Percentiles rank a stretch among this genome's conserved stretches.
Evolutionary conservation across 768 basidiomycete species (phyloP).

Genomic region (Lyophyllum semitale): DNA sequence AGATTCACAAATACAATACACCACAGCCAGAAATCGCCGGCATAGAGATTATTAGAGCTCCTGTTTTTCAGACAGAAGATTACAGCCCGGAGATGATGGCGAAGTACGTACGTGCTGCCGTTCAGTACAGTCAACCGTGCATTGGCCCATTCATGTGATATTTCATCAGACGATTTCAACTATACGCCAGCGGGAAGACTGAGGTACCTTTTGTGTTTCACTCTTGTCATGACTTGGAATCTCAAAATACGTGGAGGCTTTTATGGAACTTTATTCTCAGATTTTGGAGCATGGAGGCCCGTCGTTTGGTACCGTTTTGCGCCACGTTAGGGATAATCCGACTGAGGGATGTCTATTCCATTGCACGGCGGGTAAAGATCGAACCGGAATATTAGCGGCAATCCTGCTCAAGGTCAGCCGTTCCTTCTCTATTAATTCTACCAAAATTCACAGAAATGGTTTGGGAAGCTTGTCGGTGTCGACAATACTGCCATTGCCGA

Average conservation of each 20-base stretch:
- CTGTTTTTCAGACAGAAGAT: slow-evolving; percentile 73
- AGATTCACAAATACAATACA: slow-evolving; percentile 72
- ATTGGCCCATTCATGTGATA: slow-evolving; percentile 24
- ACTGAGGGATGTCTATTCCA: slow-evolving; percentile 69
- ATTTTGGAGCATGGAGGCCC: slow-evolving; percentile 73
- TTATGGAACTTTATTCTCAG: slow-evolving; percentile 80
- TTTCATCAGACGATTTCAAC: slow-evolving; percentile 56
- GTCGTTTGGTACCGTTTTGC: slow-evolving; percentile 70
- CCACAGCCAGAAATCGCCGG: slow-evolving; percentile 67
- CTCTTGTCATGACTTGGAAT: neutral
- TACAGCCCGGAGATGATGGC: slow-evolving; percentile 86
- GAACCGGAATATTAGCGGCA: slow-evolving; percentile 77
- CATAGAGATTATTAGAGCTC: slow-evolving; percentile 58
- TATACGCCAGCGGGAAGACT: slow-evolving; percentile 80
- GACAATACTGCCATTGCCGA: slow-evolving; percentile 62
- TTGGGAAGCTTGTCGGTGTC: slow-evolving; percentile 68
- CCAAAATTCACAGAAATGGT: neutral
- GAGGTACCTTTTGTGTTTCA: slow-evolving; percentile 46
- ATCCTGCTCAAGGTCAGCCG: slow-evolving; percentile 63
- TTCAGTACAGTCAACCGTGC: slow-evolving; percentile 14
- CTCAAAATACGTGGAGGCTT: slow-evolving; percentile 49
- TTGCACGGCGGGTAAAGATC: slow-evolving; percentile 86
- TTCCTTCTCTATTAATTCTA: neutral
- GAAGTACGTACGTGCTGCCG: slow-evolving; percentile 61
- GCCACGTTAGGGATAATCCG: slow-evolving; percentile 73